Evolutionary conservation across 2,329 filamentous ascomycete genomes (phyloP).

Genomic region (Metarhizium album): DNA sequence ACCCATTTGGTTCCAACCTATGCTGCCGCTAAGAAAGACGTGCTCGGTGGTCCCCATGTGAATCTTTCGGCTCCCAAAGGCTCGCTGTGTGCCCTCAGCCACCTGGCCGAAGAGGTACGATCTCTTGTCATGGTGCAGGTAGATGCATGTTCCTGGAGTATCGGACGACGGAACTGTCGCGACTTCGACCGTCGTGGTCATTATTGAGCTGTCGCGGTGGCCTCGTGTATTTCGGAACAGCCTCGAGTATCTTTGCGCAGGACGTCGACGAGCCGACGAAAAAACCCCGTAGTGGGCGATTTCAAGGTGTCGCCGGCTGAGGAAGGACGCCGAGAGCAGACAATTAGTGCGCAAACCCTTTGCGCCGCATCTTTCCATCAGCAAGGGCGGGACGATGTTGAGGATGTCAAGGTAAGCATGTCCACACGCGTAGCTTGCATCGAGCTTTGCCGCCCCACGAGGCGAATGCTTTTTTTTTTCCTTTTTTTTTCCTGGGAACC

Average conservation of each 20-base stretch:
- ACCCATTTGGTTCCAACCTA: conserved; percentile 66
- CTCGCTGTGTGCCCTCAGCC: conserved; percentile 75
- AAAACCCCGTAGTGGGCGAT: not conserved
- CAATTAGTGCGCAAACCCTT: conserved; percentile 1
- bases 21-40: conserved; percentile 71
- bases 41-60: conserved; percentile 57
- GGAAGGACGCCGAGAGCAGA: not conserved
- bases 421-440: not conserved
- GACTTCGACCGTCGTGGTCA: conserved; percentile 67
- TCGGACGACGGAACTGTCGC: conserved; percentile 78
- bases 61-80: conserved; percentile 56
- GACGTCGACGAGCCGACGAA: not conserved
- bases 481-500: not conserved
- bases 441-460: not conserved
- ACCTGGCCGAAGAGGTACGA: conserved; percentile 80
- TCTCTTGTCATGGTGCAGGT: conserved; percentile 71
- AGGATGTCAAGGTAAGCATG: not conserved
- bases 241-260: not conserved
- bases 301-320: not conserved
- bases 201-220: conserved; percentile 25
- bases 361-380: conserved; percentile 6
- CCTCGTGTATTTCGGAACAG: not conserved
- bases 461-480: too few relatives aligned
- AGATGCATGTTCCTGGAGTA: conserved; percentile 66
- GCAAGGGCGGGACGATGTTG: not conserved